phyloP scores from a whole-genome alignment of 371 early-diverging fungal species.

The Phascolomyces articulosus region DNA sequence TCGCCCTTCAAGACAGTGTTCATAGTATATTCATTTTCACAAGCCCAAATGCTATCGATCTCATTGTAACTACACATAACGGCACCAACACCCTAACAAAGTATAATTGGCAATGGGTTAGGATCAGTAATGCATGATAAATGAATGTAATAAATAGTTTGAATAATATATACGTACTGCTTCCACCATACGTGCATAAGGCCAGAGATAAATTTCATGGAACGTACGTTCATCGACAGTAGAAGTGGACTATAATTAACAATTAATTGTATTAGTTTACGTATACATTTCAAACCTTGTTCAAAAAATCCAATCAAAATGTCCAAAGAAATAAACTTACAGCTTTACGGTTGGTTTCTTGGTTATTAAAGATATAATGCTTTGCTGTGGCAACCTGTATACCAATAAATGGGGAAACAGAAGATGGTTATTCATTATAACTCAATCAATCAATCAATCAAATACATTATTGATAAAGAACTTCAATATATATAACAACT shows the following conservation, averaged over 20 bases:
- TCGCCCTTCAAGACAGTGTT: constrained; percentile 41
- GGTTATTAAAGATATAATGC: constrained; percentile 55
- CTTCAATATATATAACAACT: too few species aligned
- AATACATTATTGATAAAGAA: too few species aligned
- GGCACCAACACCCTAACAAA: not conserved
- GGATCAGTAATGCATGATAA: too few species aligned
- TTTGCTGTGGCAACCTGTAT: constrained; percentile 53
- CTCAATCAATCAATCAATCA: too few species aligned
- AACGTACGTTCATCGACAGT: constrained; percentile 54
- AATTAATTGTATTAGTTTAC: too few species aligned
- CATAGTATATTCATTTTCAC: constrained; percentile 36
- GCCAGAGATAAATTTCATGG: constrained; percentile 25
- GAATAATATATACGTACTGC: too few species aligned
- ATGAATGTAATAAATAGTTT: too few species aligned
- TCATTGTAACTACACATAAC: constrained; percentile 7
- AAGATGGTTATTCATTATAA: too few species aligned
- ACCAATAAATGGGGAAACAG: too few species aligned
- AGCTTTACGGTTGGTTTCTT: constrained; percentile 45
- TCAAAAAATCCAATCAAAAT: too few species aligned
- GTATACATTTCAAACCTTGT: not conserved
- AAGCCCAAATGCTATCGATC: constrained; percentile 41
- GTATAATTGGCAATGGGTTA: too few species aligned
- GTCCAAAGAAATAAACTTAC: constrained; percentile 18
- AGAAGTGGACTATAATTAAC: constrained; percentile 36
- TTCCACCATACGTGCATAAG: constrained; percentile 37